Percentiles rank a stretch among this genome's conserved stretches.
phyloP scores from a whole-genome alignment of 148 eudicot genomes.

The Rhododendron simsii region DNA sequence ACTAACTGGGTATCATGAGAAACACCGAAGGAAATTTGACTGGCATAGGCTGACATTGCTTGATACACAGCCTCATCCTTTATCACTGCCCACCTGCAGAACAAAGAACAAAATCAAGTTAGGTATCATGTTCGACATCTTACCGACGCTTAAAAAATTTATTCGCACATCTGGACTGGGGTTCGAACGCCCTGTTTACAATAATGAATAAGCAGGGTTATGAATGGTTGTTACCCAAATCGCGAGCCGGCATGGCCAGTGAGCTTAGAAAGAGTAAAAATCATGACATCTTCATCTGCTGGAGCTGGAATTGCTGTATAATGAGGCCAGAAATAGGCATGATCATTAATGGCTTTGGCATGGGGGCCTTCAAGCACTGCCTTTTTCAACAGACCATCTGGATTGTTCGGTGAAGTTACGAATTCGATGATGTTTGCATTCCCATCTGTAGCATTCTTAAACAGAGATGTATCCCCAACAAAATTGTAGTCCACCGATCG shows the following conservation, averaged over 20 bases:
- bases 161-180: too few relatives aligned
- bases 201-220: too few relatives aligned
- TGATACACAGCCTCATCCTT: conserved; percentile 16
- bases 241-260: conserved; percentile 67
- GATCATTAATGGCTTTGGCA: conserved; percentile 42
- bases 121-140: background rate
- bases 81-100: conserved; percentile 20
- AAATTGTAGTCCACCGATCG: conserved; percentile 28
- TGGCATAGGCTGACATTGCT: background rate
- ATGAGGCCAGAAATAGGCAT: conserved; percentile 67
- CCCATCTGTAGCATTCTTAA: conserved; percentile 28
- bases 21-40: background rate
- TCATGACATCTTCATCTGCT: conserved; percentile 50
- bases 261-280: conserved; percentile 53
- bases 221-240: conserved; percentile 41
- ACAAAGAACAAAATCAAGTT: background rate
- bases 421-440: conserved; percentile 32
- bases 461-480: conserved; percentile 39
- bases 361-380: conserved; percentile 32
- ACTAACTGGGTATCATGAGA: background rate
- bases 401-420: conserved; percentile 65
- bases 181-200: too few relatives aligned
- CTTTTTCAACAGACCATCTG: conserved; percentile 38
- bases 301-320: conserved; percentile 50
- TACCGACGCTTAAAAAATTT: too few relatives aligned